phyloP scores from a whole-genome alignment of 2,329 filamentous ascomycete genomes.

The Ophiocordyceps camponoti-saundersi region DNA sequence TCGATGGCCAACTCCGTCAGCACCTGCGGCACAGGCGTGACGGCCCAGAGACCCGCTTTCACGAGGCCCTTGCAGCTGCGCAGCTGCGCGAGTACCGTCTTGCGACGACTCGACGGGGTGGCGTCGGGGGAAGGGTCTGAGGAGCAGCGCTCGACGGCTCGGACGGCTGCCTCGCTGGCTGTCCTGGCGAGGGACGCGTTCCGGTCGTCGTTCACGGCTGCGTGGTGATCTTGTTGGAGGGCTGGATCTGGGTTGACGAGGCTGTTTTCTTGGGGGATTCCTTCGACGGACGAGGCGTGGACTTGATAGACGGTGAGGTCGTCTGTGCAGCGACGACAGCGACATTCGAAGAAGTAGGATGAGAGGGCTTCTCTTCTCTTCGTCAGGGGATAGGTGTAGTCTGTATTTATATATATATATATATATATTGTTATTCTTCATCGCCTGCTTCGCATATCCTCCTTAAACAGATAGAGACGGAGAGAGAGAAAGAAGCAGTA shows the following conservation, averaged over 20 bases:
- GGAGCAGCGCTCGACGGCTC: slow-evolving; percentile 9
- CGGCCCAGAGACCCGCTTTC: slow-evolving; percentile 23
- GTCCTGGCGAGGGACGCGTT: slow-evolving; percentile 4
- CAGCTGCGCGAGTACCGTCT: slow-evolving; percentile 7
- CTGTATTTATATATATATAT: slow-evolving; percentile 12
- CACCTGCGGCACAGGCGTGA: slow-evolving; percentile 29
- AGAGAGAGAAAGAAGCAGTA: neutral
- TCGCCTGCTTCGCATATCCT: no score
- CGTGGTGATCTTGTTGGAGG: slow-evolving; percentile 10
- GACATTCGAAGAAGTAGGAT: slow-evolving; percentile 35
- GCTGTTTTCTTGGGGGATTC: slow-evolving; percentile 22
- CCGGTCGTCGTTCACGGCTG: slow-evolving; percentile 6
- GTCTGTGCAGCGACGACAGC: slow-evolving; percentile 29
- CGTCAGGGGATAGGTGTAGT: slow-evolving; percentile 26
- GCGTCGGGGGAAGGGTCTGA: neutral
- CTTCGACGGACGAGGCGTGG: slow-evolving; percentile 21
- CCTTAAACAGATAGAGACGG: neutral
- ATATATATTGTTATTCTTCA: no score
- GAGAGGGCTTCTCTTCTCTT: slow-evolving; percentile 24
- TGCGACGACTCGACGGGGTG: slow-evolving; percentile 10
- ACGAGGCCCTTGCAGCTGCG: slow-evolving; percentile 9
- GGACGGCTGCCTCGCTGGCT: slow-evolving; percentile 11
- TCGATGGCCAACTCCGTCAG: slow-evolving; percentile 27
- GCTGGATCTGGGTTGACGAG: slow-evolving; percentile 20
- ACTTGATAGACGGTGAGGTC: slow-evolving; percentile 38